Evolutionary conservation across 73 alveolate species (phyloP), one percentile per base, ranked within the genome.

Genomic region (Diophrys sp.): DNA sequence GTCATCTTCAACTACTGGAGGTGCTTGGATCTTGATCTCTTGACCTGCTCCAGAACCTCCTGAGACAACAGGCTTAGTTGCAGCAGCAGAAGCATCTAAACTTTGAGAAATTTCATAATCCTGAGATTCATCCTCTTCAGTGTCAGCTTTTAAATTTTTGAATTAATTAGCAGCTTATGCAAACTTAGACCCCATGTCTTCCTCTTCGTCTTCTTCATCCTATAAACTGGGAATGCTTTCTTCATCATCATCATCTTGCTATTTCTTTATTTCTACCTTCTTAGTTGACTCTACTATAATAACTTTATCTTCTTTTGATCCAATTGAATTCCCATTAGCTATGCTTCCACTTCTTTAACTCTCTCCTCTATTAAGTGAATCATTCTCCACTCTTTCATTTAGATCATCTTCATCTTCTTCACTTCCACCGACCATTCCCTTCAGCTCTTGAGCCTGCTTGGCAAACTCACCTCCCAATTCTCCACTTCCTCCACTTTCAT

Each of bases 301-400:
- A 44, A 5, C 62, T 44, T 44, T 11, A 18, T 44, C 18, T 11
- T 44, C 62, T 44, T 5, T 11, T 5, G 18, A 18, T 44, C 62
- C 62, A 44, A 5, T 44, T 44, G 62, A n/a, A n/a, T n/a, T n/a
- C n/a, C n/a, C 62, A 44, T 18, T 44, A 44, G 18, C 18, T 11
- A 5, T 44, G n/a, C 62, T 44, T 44, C n/a, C n/a, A 44, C n/a
- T 11, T 44, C 18, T 44, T 44, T 11, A 11, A 44, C 18, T 18
- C 18, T 5, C 5, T 18, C 62, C 18, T 44, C 18, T 11, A 18
- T 44, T 44, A 44, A 44, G 62, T 11, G 62, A 44, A 44, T 44
- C 62, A 44, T 44, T 44, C 62, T 44, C 62, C 62, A 44, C 18
- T 44, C 62, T 44, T n/a, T n/a, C n/a, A n/a, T n/a, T n/a, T n/a